Conservation (phyloP, 2,329 filamentous ascomycete species). For the Fusarium sp. region DNA sequence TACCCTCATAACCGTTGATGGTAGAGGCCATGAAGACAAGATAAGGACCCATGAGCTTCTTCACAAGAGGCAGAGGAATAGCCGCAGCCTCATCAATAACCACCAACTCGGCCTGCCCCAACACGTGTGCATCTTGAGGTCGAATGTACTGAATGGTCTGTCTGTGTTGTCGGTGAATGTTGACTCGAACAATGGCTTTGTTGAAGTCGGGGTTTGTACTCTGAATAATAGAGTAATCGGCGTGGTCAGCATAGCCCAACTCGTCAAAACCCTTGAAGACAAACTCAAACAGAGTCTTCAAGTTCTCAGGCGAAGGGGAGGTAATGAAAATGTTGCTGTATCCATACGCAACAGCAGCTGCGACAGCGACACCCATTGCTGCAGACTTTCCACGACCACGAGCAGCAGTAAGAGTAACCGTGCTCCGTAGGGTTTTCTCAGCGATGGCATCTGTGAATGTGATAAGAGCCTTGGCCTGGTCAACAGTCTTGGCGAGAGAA, state of each 20-base stretch:
- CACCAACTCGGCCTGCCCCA: slow-evolving; percentile 93
- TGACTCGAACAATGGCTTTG: slow-evolving; percentile 97
- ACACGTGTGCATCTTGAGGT: slow-evolving; percentile 92
- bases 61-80: slow-evolving; percentile 90
- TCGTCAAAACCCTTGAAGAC: slow-evolving; percentile 98
- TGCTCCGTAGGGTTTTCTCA: slow-evolving; percentile 94
- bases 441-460: slow-evolving; percentile 97
- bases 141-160: slow-evolving; percentile 99
- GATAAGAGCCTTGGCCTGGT: slow-evolving; percentile 95
- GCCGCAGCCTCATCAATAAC: slow-evolving; percentile 98
- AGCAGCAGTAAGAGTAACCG: slow-evolving; percentile 90
- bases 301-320: slow-evolving; percentile 94
- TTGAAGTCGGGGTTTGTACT: slow-evolving; percentile 99
- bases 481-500: slow-evolving; percentile 86
- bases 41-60: slow-evolving; percentile 95
- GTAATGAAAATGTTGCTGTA: slow-evolving; percentile 99
- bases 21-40: slow-evolving; percentile 99
- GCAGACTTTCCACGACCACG: slow-evolving; percentile 97
- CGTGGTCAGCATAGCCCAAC: slow-evolving; percentile 90
- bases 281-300: slow-evolving; percentile 98
- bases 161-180: slow-evolving; percentile 92
- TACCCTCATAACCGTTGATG: slow-evolving; percentile 98
- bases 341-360: slow-evolving; percentile 91
- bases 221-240: slow-evolving; percentile 97
- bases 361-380: slow-evolving; percentile 91